A percentile compares a stretch with the other conserved stretches of the same genome.
Evolutionary conservation across 1,284 basidiomycete genomes (phyloP).

Genomic region (Irpex sp.): DNA sequence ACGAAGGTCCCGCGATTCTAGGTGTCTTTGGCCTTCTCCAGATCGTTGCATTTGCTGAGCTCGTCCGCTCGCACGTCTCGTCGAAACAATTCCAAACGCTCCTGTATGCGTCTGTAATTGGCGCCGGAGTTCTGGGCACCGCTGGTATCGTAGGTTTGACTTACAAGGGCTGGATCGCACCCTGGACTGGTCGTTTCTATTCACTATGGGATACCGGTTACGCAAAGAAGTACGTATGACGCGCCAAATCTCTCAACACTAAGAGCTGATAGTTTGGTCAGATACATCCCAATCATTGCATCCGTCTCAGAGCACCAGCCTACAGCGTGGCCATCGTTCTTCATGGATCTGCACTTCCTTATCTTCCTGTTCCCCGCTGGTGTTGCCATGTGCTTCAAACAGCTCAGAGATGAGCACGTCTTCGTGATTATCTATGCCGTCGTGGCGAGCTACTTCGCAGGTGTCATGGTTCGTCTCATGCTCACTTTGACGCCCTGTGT

Average conservation of each 20-base stretch:
- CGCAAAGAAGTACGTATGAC: slow-evolving; percentile 78
- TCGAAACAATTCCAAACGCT: slow-evolving; percentile 92
- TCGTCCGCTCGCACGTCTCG: slow-evolving; percentile 86
- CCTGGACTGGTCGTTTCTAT: slow-evolving; percentile 99
- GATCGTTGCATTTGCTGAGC: slow-evolving; percentile 91
- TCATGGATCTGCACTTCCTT: slow-evolving; percentile 98
- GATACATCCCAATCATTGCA: slow-evolving; percentile 97
- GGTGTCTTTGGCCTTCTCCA: slow-evolving; percentile 96
- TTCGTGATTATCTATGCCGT: slow-evolving; percentile 99
- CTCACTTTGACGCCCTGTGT: slow-evolving; percentile 90
- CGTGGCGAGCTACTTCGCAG: slow-evolving; percentile 97
- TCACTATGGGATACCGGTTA: slow-evolving; percentile 99
- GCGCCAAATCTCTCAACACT: no score
- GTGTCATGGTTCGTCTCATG: slow-evolving; percentile 98
- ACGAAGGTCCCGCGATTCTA: slow-evolving; percentile 24
- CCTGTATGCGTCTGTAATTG: slow-evolving; percentile 67
- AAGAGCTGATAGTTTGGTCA: slow-evolving; percentile 25
- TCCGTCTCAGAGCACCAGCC: slow-evolving; percentile 99
- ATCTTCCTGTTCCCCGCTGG: slow-evolving; percentile 98
- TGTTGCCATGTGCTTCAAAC: slow-evolving; percentile 89
- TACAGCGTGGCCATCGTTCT: slow-evolving; percentile 99
- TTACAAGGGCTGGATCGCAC: slow-evolving; percentile 94
- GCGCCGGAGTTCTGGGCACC: slow-evolving; percentile 72
- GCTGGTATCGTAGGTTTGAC: slow-evolving; percentile 78
- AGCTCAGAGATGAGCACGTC: slow-evolving; percentile 94